A percentile compares a stretch with the other conserved stretches of the same genome.
Evolutionary conservation across 306 rosid genomes (phyloP).

Genomic region (Cucurbita pepo): DNA sequence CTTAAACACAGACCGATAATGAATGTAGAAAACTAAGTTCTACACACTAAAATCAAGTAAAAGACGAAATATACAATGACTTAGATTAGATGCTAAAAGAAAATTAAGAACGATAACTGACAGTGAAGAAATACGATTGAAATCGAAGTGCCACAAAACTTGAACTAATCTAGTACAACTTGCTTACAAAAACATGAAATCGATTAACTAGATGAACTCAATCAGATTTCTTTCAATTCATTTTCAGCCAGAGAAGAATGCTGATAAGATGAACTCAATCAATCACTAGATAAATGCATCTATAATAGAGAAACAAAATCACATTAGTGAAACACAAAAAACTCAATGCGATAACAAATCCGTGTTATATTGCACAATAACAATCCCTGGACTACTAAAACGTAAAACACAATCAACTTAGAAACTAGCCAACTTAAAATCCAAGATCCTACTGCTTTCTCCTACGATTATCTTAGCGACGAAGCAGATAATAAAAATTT

Average conservation of each 20-base stretch:
- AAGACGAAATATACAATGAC: background rate
- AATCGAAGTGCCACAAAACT: background rate
- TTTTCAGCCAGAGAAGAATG: background rate
- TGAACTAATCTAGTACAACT: background rate
- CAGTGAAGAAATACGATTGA: background rate
- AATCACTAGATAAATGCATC: background rate
- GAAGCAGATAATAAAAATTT: background rate
- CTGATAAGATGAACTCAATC: background rate
- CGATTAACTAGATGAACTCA: background rate
- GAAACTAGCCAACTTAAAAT: background rate
- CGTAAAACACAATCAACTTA: background rate
- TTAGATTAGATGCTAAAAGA: background rate
- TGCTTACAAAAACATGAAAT: background rate
- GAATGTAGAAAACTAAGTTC: background rate
- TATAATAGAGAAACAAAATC: background rate
- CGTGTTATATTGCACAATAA: background rate
- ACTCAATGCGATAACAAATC: background rate
- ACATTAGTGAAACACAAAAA: background rate
- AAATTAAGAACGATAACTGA: background rate
- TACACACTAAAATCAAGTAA: background rate
- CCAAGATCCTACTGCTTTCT: background rate
- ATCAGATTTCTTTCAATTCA: background rate
- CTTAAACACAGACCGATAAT: background rate
- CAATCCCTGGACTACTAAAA: background rate
- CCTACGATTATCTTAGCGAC: background rate